Evolutionary conservation across 2,329 filamentous ascomycete species (phyloP).

Genomic region (Penicillium aurantiogriseum): DNA sequence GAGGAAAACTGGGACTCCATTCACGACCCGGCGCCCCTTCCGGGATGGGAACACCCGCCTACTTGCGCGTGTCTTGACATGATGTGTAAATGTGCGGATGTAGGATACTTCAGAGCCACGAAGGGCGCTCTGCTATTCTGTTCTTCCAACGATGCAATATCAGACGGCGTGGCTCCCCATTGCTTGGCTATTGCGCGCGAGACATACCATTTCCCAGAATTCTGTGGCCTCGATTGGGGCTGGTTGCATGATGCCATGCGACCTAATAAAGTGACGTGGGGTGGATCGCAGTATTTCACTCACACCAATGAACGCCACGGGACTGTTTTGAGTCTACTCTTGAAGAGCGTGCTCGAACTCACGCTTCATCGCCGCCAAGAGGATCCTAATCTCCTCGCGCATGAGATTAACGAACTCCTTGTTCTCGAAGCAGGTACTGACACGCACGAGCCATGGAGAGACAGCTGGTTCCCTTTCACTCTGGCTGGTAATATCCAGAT

Average conservation of each 20-base stretch:
- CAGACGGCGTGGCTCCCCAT: not conserved
- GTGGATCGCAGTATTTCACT: constrained; percentile 13
- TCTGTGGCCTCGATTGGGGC: constrained; percentile 34
- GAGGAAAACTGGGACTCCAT: not conserved
- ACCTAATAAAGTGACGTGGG: constrained; percentile 9
- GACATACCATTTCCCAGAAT: constrained; percentile 29
- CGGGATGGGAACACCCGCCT: not conserved
- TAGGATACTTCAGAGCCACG: not conserved
- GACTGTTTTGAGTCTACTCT: constrained; percentile 35
- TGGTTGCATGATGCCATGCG: constrained; percentile 39
- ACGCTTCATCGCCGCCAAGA: constrained; percentile 32
- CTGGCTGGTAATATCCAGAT: constrained; percentile 38
- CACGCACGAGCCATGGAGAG: constrained; percentile 10
- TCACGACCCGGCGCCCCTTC: not conserved
- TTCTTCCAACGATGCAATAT: constrained; percentile 13
- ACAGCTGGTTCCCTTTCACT: constrained; percentile 33
- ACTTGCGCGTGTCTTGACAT: not conserved
- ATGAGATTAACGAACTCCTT: constrained; percentile 38
- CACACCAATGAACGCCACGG: constrained; percentile 34
- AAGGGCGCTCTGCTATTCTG: constrained; percentile 1
- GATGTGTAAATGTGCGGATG: not conserved
- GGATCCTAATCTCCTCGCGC: constrained; percentile 29
- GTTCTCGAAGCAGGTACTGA: constrained; percentile 22
- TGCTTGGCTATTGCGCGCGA: constrained; percentile 30
- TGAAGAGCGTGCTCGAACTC: constrained; percentile 38